Base-by-base conservation (phyloP, 495 filamentous ascomycete species). In the Xylaria acuta region DNA sequence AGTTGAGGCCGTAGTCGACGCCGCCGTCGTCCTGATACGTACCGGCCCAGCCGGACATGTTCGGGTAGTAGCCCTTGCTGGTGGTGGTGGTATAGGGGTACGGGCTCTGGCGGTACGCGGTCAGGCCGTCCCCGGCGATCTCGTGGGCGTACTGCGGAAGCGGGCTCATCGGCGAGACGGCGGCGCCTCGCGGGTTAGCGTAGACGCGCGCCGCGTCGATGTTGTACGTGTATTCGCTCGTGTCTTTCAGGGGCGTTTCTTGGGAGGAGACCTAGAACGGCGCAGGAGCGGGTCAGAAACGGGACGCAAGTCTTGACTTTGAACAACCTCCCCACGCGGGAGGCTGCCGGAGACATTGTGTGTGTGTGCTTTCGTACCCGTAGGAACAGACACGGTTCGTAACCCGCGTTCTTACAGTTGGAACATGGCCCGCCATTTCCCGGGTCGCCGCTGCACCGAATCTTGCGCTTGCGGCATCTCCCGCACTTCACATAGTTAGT, bases 391-490 rank as follows among this genome's bases (percentile, higher is more conserved):
- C 94, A 97, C 32, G 84, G 83, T 22, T 91, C 87, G 43, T 86
- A 85, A 40, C 91, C 91, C 66, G 94, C 90, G 72, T 82, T 87
- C 73, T 90, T 92, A 84, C 96, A 99, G 81, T 94, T 97, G 20
- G 87, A 82, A 78, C 96, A 99, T 38, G 92, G 93, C 30, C 84
- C 83, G 12, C 91, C 92, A 77, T 93, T 87, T 34, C 90, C 91
- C 6, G 86, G 85, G 79, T 98, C 95, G 41, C 95, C 96, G 72
- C 93, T 97, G 83, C 96, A 99, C 78, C 94, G 92, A 76, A 99
- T 99, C 85, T 99, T 99, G 65, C 96, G 88, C 80, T 94, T 94
- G 63, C 96, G 90, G 79, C 96, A 99, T 72, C 96, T 90, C 38
- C 88, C 88, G 81, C 96, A 99, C 96, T 98, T 73, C 41, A 58